phyloP scores from a whole-genome alignment of 2,329 filamentous ascomycete genomes.

The Phaeomoniella chlamydospora region DNA sequence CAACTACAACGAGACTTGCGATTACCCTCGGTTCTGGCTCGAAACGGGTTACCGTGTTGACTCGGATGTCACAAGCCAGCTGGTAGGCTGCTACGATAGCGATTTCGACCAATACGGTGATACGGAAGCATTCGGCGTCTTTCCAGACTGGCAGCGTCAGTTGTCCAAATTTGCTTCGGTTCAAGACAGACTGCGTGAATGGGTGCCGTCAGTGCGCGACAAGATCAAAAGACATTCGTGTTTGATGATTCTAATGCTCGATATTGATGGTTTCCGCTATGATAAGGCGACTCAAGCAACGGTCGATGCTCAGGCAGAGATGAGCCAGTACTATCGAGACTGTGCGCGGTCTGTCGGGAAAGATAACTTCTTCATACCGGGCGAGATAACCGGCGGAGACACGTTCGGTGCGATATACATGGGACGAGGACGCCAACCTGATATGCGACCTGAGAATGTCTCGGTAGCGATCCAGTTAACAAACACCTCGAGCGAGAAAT shows the following conservation, averaged over 20 bases:
- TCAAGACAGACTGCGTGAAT: constrained; percentile 50
- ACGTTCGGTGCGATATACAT: constrained; percentile 44
- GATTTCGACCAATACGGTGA: constrained; percentile 47
- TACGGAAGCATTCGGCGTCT: constrained; percentile 48
- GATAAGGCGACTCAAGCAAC: constrained; percentile 52
- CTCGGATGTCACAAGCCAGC: constrained; percentile 21
- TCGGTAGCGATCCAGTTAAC: constrained; percentile 33
- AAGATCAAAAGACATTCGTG: constrained; percentile 46
- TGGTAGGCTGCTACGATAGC: constrained; percentile 34
- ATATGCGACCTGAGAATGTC: constrained; percentile 29
- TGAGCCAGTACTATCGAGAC: constrained; percentile 37
- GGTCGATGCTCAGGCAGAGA: constrained; percentile 43
- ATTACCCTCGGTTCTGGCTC: constrained; percentile 39
- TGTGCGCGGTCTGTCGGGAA: constrained; percentile 43
- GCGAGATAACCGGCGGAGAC: constrained; percentile 48
- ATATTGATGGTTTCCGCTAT: constrained; percentile 50
- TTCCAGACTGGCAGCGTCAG: constrained; percentile 48
- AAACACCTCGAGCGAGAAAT: constrained; percentile 20
- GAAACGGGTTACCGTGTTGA: constrained; percentile 28
- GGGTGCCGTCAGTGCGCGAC: constrained; percentile 41
- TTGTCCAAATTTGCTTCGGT: constrained; percentile 53
- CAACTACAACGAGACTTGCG: constrained; percentile 25
- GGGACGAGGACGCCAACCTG: constrained; percentile 42
- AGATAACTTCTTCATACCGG: constrained; percentile 47
- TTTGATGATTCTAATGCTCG: constrained; percentile 43